Evolutionary conservation across 495 filamentous ascomycete genomes (phyloP), one percentile per base, ranked within the genome.

Genomic region (Entonaema liquescens): DNA sequence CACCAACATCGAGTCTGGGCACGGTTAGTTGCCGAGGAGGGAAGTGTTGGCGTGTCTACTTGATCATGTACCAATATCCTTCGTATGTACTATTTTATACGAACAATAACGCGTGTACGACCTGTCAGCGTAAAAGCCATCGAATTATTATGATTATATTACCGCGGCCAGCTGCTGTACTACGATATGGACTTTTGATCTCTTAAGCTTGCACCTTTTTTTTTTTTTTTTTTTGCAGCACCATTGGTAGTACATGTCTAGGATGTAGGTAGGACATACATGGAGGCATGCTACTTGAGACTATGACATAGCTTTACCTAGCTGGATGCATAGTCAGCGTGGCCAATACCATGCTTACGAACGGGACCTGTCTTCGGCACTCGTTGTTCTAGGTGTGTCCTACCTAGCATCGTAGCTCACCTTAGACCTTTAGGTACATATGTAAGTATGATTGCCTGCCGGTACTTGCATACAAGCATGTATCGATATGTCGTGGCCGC

Each of bases 401-500:
- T 52, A 29, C 49, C 12, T 52, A 52, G 42, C 15, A 52, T 7
- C 21, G 25, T 52, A 52, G 35, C 33, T 42, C 21, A 42, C 56
- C 23, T 59, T 15, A 23, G 23, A 29, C 8, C 42, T 17, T 21
- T 63, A 40, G 12, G 35, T 65, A 61, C 42, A 59, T 63, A 62
- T 23, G 28, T 53, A 53, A 19, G 54, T 59, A 57, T 29, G 21
- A 59, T 49, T 28, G 49, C 35, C 56, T 68, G 47, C 52, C 65
- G 65, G 65, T 55, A 68, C 57, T 55, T 44, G 44, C 26, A 52
- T 61, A 56, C 33, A 25, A 5, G 28, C n/a, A 55, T 33, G 26
- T 55, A 55, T 55, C 28, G 13, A 33, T 33, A 28, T 33, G 28
- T 28, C 17, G 29, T 33, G 15, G 66, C 33, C 66, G 66, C 66